These are phyloP conservation scores for Mimosa bimucronata DNA, from an alignment of 306 rosid genomes.

Conservation along the genomic window DNA sequence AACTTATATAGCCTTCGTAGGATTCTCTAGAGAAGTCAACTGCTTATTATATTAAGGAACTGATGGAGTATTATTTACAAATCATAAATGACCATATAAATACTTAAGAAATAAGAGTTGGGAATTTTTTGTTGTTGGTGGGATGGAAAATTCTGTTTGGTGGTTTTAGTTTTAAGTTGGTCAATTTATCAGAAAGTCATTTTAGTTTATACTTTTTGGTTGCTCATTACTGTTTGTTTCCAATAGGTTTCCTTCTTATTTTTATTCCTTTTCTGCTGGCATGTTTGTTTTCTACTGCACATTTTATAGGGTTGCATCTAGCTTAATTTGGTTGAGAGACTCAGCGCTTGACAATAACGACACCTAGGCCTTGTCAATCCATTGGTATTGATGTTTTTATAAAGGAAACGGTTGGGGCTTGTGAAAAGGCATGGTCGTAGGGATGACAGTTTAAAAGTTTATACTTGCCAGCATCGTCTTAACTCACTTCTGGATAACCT, in stretches of 20 bases:
- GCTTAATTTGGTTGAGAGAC: not conserved
- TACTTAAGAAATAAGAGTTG: not conserved
- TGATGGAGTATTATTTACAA: not conserved
- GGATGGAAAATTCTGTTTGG: not conserved
- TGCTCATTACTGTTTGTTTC: not conserved
- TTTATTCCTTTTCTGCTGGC: not conserved
- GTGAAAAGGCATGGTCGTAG: not conserved
- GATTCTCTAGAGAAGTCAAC: too few relatives aligned
- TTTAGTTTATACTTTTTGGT: not conserved
- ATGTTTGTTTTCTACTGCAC: conserved; percentile 4
- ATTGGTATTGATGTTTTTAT: not conserved
- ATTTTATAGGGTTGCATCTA: conserved; percentile 8
- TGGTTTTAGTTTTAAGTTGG: conserved; percentile 17
- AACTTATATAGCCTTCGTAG: too few relatives aligned
- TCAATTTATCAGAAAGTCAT: not conserved
- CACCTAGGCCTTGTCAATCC: not conserved
- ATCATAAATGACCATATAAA: not conserved
- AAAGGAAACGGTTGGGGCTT: conserved; percentile 22
- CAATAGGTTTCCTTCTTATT: not conserved
- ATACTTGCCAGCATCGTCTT: not conserved
- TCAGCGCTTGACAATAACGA: not conserved
- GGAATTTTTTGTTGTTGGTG: not conserved
- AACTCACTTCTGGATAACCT: conserved; percentile 11
- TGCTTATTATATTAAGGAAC: too few relatives aligned
- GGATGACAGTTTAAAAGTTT: conserved; percentile 3